These are phyloP conservation scores for Astrothelium macrocarpum DNA, from an alignment of 495 filamentous ascomycete species.

Conservation along the genomic window DNA sequence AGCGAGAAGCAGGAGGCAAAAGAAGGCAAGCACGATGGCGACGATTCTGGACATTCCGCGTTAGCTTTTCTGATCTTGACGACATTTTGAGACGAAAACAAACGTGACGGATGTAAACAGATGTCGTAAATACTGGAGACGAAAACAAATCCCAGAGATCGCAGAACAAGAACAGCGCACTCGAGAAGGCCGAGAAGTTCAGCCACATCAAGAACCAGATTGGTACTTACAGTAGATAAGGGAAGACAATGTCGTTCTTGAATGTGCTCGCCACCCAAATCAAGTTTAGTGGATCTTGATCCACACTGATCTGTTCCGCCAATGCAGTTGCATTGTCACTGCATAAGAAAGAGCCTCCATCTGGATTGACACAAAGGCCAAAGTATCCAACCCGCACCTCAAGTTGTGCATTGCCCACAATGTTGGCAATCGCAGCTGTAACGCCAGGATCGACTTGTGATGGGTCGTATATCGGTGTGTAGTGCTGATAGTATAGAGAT, in stretches of 20 bases:
- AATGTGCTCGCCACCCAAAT: constrained; percentile 73
- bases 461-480: constrained; percentile 55
- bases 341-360: constrained; percentile 63
- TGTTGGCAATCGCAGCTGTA: constrained; percentile 61
- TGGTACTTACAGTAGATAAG: constrained; percentile 55
- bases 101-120: no score
- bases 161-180: no score
- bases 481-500: constrained; percentile 60
- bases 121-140: no score
- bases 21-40: constrained; percentile 70
- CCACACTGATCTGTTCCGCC: constrained; percentile 55
- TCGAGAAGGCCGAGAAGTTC: background rate
- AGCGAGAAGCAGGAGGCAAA: constrained; percentile 63
- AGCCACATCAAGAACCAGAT: background rate
- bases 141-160: no score
- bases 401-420: constrained; percentile 56
- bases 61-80: constrained; percentile 7
- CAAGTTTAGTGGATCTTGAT: constrained; percentile 71
- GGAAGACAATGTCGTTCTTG: constrained; percentile 74
- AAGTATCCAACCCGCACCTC: constrained; percentile 66
- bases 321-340: constrained; percentile 68
- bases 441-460: constrained; percentile 81
- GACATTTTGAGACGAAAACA: no score
- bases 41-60: constrained; percentile 48
- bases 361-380: constrained; percentile 66